Percentiles rank a stretch among this genome's conserved stretches.
Evolutionary conservation across 169 alveolate species (phyloP).

Genomic region (Plasmodium malariae): DNA sequence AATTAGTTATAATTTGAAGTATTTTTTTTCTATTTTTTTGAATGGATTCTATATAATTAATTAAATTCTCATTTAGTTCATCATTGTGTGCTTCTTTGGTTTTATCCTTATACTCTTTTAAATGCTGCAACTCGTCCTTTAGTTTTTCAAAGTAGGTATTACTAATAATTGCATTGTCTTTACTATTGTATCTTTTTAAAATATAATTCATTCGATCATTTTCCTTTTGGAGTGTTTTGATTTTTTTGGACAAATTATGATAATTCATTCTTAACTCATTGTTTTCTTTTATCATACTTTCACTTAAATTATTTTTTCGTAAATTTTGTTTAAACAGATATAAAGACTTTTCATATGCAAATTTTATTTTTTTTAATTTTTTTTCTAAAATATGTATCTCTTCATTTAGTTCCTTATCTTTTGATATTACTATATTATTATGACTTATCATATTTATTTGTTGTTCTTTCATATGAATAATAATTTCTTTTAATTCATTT

Average conservation of each 20-base stretch:
- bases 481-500: constrained; percentile 68
- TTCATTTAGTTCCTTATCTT: constrained; percentile 60
- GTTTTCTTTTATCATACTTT: constrained; percentile 35
- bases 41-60: constrained; percentile 8
- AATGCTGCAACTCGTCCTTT: constrained; percentile 5
- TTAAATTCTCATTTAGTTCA: background rate
- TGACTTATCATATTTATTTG: constrained; percentile 48
- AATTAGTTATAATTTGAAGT: background rate
- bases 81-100: background rate
- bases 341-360: constrained; percentile 58
- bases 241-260: background rate
- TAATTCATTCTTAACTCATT: background rate
- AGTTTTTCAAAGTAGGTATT: constrained; percentile 32
- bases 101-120: constrained; percentile 1
- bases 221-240: constrained; percentile 24
- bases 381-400: constrained; percentile 40
- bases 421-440: constrained; percentile 30
- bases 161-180: constrained; percentile 54
- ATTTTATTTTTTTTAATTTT: constrained; percentile 59
- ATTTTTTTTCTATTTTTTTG: constrained; percentile 31
- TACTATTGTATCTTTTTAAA: constrained; percentile 22
- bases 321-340: constrained; percentile 19
- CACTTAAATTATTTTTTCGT: constrained; percentile 22
- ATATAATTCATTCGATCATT: constrained; percentile 33
- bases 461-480: constrained; percentile 54